phyloP scores from a whole-genome alignment of 345 rosid species.

The Cardiospermum halicacabum region DNA sequence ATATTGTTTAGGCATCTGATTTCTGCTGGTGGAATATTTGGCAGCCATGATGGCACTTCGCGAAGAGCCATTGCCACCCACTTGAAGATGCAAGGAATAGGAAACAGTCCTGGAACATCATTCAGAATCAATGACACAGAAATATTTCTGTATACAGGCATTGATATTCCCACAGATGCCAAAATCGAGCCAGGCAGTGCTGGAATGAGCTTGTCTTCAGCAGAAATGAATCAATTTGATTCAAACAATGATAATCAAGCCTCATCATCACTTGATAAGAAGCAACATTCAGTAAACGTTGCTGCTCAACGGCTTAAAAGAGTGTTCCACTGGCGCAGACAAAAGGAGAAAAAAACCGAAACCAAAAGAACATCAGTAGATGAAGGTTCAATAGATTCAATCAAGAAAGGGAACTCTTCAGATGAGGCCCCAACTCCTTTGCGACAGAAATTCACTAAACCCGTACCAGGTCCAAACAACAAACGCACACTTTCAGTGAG shows the following conservation, averaged over 20 bases:
- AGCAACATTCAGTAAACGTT: slow-evolving; percentile 34
- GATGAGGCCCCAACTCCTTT: slow-evolving; percentile 56
- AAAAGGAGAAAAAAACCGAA: slow-evolving; percentile 37
- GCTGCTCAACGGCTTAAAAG: slow-evolving; percentile 60
- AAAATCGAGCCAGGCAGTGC: slow-evolving; percentile 32
- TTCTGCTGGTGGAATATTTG: slow-evolving; percentile 72
- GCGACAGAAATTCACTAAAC: slow-evolving; percentile 61
- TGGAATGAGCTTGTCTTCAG: slow-evolving; percentile 46
- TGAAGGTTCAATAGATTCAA: slow-evolving; percentile 24
- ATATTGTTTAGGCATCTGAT: slow-evolving; percentile 57
- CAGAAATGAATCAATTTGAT: slow-evolving; percentile 38
- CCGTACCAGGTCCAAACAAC: slow-evolving; percentile 41
- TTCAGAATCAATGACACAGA: slow-evolving; percentile 69
- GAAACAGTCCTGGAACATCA: slow-evolving; percentile 74
- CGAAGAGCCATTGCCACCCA: slow-evolving; percentile 60
- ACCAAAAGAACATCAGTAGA: slow-evolving; percentile 21
- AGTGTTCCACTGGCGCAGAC: slow-evolving; percentile 59
- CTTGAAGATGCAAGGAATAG: slow-evolving; percentile 62
- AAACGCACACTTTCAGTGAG: slow-evolving; percentile 73
- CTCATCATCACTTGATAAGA: slow-evolving; percentile 35
- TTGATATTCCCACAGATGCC: slow-evolving; percentile 43
- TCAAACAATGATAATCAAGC: slow-evolving; percentile 34
- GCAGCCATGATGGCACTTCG: slow-evolving; percentile 46
- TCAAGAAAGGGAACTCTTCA: slow-evolving; percentile 23
- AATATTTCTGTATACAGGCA: slow-evolving; percentile 53